Evolutionary conservation across 2,329 filamentous ascomycete species (phyloP), one percentile per base, ranked within the genome.

Genomic region (Clathrospora elynae): DNA sequence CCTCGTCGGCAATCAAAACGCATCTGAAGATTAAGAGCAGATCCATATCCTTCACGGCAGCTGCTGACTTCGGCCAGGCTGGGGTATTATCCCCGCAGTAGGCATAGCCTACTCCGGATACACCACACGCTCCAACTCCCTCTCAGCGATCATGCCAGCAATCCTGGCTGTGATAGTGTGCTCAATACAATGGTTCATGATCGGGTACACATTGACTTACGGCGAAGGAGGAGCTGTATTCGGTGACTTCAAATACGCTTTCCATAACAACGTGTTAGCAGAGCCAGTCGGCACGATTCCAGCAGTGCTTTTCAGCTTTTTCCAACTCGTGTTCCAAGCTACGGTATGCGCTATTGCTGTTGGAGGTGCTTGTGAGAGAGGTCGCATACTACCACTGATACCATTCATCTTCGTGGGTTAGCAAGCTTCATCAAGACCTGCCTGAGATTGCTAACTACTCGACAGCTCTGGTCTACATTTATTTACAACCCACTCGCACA

Each of bases 281-380:
- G 71, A 78, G 33, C 75, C 76, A 0, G 69, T 78, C 1, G 75
- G 76, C 3, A 75, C 73, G 0, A 78, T 78, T 30, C 75, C 76
- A 0, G 75, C 75, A 5, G 72, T 78, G 9, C 54, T 78, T 4
- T 78, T 78, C 59, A 76, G 73, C 35, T 75, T 78, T 56, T 78
- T 78, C 39, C 76, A 79, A 60, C 61, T 78, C 7, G 72, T 78
- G 2, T 78, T 78, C 43, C 67, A 71, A 40, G 75, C 76, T 1
- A 78, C 75, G 1, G 75, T 79, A 1, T 78, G 75, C 51, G 75
- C 75, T 1, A 78, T 78, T 52, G 71, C 75, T 1, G 70, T 78
- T 6, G 76, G 76, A 5, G 75, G 75, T 10, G 70, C 72, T 20
- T 78, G 74, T 53, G 76, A 78, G 55, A 63, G 75, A 23, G 75